Evolutionary conservation across 192 early-diverging fungal species (phyloP).

Genomic region (Coemansia interrupta): DNA sequence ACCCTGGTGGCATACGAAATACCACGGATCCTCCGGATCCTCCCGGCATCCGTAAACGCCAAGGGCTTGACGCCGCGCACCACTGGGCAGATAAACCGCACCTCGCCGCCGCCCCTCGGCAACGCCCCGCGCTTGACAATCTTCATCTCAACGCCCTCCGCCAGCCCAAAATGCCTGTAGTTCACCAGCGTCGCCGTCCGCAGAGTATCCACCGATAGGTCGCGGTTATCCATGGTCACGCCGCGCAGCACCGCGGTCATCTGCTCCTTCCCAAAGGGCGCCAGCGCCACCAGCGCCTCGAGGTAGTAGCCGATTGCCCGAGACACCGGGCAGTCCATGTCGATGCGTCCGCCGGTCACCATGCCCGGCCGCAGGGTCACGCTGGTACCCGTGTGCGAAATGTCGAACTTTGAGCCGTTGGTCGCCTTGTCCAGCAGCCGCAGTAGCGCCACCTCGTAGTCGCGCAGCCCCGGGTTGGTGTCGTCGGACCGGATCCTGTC

Average conservation of each 20-base stretch:
- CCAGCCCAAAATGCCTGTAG: constrained; percentile 81
- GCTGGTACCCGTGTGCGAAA: constrained; percentile 86
- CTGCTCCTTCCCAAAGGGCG: constrained; percentile 88
- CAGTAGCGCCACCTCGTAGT: constrained; percentile 89
- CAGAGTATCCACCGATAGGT: constrained; percentile 86
- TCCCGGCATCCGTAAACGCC: constrained; percentile 77
- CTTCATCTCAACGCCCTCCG: constrained; percentile 80
- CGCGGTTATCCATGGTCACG: constrained; percentile 90
- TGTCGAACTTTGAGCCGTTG: constrained; percentile 90
- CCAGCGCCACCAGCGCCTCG: constrained; percentile 85
- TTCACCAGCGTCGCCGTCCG: constrained; percentile 86
- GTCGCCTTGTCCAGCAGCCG: constrained; percentile 89
- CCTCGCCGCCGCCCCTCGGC: constrained; percentile 89
- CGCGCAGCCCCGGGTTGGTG: constrained; percentile 80
- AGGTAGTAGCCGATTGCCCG: constrained; percentile 92
- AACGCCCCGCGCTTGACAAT: constrained; percentile 85
- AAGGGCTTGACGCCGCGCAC: constrained; percentile 75
- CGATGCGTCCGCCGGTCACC: constrained; percentile 80
- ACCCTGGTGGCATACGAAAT: constrained; percentile 91
- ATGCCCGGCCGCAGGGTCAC: constrained; percentile 84
- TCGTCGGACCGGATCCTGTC: constrained; percentile 86
- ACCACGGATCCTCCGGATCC: constrained; percentile 90
- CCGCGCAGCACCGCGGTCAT: constrained; percentile 80
- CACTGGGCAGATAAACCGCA: constrained; percentile 81
- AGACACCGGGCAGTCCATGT: constrained; percentile 81